These are phyloP conservation scores for Pseudogymnoascus sp. DNA, from an alignment of 2,329 filamentous ascomycete genomes.

Conservation along the genomic window DNA sequence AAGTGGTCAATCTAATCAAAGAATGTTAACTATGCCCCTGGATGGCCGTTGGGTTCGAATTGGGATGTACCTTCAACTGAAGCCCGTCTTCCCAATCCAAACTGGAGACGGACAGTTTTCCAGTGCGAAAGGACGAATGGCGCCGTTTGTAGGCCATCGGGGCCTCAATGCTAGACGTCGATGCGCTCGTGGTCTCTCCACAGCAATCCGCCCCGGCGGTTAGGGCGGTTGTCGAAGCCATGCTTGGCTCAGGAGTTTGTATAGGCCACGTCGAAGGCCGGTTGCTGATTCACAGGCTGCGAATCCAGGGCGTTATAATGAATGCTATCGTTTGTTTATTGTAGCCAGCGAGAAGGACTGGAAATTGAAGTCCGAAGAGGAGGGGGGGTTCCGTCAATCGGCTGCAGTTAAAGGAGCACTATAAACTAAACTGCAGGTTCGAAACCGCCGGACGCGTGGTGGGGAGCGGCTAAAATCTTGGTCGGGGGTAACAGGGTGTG, in stretches of 20 bases:
- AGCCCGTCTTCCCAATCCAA: constrained; percentile 56
- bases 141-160: constrained; percentile 29
- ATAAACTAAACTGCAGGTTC: neutral
- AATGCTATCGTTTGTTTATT: neutral
- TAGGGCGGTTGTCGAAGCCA: constrained; percentile 1
- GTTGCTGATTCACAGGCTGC: neutral
- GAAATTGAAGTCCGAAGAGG: constrained; percentile 1
- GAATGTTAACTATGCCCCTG: constrained; percentile 10
- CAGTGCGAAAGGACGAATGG: constrained; percentile 48
- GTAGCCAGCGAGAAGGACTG: neutral
- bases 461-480: constrained; percentile 5
- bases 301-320: neutral
- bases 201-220: constrained; percentile 23
- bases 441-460: neutral
- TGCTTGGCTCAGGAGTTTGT: neutral
- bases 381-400: constrained; percentile 2
- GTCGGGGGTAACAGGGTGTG: neutral
- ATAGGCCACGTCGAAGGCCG: neutral
- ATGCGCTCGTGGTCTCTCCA: constrained; percentile 18
- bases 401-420: constrained; percentile 1
- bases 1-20: constrained; percentile 61
- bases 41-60: neutral
- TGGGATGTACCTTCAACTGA: constrained; percentile 42
- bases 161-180: constrained; percentile 16
- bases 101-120: constrained; percentile 49